Conservation (phyloP, 768 basidiomycete genomes). For the Kwoniella bestiolae region DNA sequence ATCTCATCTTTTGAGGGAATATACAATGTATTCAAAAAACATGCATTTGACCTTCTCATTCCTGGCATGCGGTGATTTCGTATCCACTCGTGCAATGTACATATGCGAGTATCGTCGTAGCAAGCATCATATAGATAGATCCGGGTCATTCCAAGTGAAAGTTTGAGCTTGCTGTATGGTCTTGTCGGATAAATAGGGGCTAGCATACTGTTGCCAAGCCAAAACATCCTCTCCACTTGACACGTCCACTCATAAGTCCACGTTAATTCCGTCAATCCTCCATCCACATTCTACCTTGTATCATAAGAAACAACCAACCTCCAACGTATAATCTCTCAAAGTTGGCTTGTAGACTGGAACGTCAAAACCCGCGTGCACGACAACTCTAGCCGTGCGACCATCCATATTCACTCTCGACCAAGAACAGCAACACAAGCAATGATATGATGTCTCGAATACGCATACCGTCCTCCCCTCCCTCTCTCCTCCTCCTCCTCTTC, state of each 20-base stretch:
- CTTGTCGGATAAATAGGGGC: not conserved
- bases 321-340: not conserved
- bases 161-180: too few species aligned
- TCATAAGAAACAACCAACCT: too few species aligned
- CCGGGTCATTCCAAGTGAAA: too few species aligned
- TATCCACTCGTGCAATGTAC: not conserved
- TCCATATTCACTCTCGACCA: not conserved
- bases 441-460: constrained; percentile 9
- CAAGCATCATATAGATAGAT: too few species aligned
- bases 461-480: not conserved
- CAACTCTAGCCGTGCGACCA: too few species aligned
- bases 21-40: not conserved
- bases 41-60: constrained; percentile 7
- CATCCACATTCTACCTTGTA: not conserved
- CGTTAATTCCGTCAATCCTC: too few species aligned
- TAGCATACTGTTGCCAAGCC: not conserved
- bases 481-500: constrained; percentile 20
- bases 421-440: constrained; percentile 10
- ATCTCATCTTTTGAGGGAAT: not conserved
- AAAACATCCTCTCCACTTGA: constrained; percentile 8
- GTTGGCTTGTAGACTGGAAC: too few species aligned
- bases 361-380: too few species aligned
- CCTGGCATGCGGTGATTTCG: too few species aligned
- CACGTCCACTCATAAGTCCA: constrained; percentile 9
- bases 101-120: not conserved